Evolutionary conservation across 495 filamentous ascomycete species (phyloP).

Genomic region (Talaromyces liani): DNA sequence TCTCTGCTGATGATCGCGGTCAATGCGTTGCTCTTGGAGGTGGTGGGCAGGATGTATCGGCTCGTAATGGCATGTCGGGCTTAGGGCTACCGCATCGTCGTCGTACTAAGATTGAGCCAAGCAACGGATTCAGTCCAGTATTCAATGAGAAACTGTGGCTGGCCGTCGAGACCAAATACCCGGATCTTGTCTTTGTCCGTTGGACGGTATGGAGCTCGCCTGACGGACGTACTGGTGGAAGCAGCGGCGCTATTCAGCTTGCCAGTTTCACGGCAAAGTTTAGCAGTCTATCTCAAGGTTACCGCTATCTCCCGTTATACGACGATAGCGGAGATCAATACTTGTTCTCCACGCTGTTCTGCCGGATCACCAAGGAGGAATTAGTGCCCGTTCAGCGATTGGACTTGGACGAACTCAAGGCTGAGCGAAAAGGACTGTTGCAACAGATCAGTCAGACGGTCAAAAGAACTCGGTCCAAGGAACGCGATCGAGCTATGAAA

Average conservation of each 20-base stretch:
- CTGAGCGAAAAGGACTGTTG: slow-evolving; percentile 43
- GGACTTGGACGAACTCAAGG: slow-evolving; percentile 39
- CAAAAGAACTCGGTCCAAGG: slow-evolving; percentile 42
- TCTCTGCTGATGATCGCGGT: slow-evolving; percentile 84
- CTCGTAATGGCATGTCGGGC: slow-evolving; percentile 60
- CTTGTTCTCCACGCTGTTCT: slow-evolving; percentile 91
- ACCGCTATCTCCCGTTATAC: slow-evolving; percentile 90
- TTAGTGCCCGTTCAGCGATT: slow-evolving; percentile 41
- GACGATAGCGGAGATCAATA: slow-evolving; percentile 85
- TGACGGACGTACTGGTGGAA: slow-evolving; percentile 57
- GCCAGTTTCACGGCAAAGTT: slow-evolving; percentile 92
- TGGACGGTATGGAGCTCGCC: slow-evolving; percentile 83
- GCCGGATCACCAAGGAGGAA: slow-evolving; percentile 64
- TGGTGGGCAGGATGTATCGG: slow-evolving; percentile 63
- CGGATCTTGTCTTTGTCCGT: slow-evolving; percentile 86
- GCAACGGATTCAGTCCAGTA: slow-evolving; percentile 86
- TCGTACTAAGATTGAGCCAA: slow-evolving; percentile 67
- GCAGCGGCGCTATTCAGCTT: slow-evolving; percentile 56
- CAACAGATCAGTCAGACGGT: slow-evolving; percentile 42
- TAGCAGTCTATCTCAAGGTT: slow-evolving; percentile 83
- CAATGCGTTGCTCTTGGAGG: slow-evolving; percentile 53
- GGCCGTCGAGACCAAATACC: slow-evolving; percentile 79
- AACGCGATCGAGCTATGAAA: slow-evolving; percentile 17
- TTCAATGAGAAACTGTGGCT: slow-evolving; percentile 73
- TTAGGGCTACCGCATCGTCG: slow-evolving; percentile 70